These are phyloP conservation scores for Parietaria judaica DNA, from an alignment of 306 rosid species.

Conservation along the genomic window DNA sequence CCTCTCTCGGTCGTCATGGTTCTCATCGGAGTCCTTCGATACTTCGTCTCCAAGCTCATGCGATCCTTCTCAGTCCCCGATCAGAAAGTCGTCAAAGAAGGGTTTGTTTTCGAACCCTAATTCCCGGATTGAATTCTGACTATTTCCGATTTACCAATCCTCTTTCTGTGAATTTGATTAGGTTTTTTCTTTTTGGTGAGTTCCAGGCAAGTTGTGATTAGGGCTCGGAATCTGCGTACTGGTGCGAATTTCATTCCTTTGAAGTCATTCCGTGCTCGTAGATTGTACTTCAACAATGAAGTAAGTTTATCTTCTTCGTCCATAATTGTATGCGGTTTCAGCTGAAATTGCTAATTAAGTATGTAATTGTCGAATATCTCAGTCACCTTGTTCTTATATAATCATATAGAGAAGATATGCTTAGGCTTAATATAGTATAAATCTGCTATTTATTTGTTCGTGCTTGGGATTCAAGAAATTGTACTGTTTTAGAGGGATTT, in stretches of 20 bases:
- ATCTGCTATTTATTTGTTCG: not conserved
- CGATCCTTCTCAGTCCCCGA: slow-evolving; percentile 81
- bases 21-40: slow-evolving; percentile 90
- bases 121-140: not conserved
- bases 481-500: too few relatives aligned
- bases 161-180: not conserved
- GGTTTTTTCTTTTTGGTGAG: not conserved
- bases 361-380: not conserved
- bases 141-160: not conserved
- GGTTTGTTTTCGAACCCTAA: slow-evolving; percentile 32
- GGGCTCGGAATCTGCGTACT: slow-evolving; percentile 91
- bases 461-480: too few relatives aligned
- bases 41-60: slow-evolving; percentile 92
- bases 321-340: not conserved
- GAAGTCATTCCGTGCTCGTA: slow-evolving; percentile 82
- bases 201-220: slow-evolving; percentile 72
- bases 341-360: slow-evolving; percentile 1
- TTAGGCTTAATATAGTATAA: not conserved
- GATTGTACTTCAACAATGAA: slow-evolving; percentile 73
- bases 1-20: slow-evolving; percentile 99
- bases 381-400: not conserved
- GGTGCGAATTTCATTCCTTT: slow-evolving; percentile 83
- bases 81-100: slow-evolving; percentile 82
- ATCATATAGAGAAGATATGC: not conserved
- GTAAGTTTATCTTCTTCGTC: slow-evolving; percentile 25